Evolutionary conservation across 108 stramenopile genomes (phyloP).

Genomic region (Cyclotella atomus): DNA sequence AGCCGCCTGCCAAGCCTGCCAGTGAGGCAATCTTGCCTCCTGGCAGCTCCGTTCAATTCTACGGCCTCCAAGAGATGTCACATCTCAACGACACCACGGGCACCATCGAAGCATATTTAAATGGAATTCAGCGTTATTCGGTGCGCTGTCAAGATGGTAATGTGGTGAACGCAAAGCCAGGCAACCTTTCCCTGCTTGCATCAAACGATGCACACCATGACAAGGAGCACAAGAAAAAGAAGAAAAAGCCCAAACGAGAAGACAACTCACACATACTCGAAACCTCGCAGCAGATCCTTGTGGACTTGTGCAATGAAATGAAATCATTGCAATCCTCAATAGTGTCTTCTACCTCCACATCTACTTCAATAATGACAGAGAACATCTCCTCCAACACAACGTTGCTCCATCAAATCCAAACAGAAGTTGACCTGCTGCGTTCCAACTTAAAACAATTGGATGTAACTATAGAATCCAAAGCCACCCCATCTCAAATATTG

Average conservation of each 20-base stretch:
- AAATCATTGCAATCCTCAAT: conserved; percentile 42
- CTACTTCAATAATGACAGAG: conserved; percentile 18
- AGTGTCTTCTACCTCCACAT: conserved; percentile 6
- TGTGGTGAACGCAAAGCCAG: neutral
- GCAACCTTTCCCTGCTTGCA: neutral
- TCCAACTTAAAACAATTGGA: conserved; percentile 44
- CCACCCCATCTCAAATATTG: conserved; percentile 46
- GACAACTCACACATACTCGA: conserved; percentile 21
- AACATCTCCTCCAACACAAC: conserved; percentile 44
- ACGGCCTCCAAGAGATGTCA: neutral
- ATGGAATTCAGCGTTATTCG: neutral
- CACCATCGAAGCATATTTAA: neutral
- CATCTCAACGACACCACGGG: neutral
- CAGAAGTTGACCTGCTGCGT: conserved; percentile 32
- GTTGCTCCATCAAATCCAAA: conserved; percentile 21
- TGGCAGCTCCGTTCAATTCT: conserved; percentile 7
- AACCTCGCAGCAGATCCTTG: conserved; percentile 45
- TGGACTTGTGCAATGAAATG: conserved; percentile 54
- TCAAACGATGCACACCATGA: neutral
- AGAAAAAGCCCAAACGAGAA: conserved; percentile 40
- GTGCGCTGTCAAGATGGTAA: neutral
- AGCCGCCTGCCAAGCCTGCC: neutral
- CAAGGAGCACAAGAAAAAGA: conserved; percentile 17
- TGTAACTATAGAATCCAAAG: conserved; percentile 38
- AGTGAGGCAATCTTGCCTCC: neutral